Evolutionary conservation across 2,329 filamentous ascomycete genomes (phyloP).

Genomic region (Dothiorella sarmentorum): DNA sequence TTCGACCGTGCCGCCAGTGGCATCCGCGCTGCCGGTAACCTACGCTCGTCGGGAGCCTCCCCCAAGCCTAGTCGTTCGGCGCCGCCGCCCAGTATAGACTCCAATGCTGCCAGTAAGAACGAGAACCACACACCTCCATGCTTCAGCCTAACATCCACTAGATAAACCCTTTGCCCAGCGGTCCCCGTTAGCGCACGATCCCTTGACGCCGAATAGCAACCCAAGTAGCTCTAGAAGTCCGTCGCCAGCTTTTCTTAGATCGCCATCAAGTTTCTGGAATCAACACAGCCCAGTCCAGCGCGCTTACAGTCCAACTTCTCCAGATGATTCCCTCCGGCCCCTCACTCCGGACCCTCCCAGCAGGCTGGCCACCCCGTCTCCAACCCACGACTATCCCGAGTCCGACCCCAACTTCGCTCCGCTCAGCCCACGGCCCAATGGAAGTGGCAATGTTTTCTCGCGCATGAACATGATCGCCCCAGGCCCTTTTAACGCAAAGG

Average conservation of each 20-base stretch:
- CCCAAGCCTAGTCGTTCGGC: slow-evolving; percentile 45
- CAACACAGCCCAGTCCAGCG: slow-evolving; percentile 35
- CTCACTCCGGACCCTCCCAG: not conserved
- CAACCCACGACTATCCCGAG: slow-evolving; percentile 31
- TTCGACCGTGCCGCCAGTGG: slow-evolving; percentile 33
- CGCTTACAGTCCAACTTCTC: slow-evolving; percentile 32
- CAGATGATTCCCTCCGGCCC: slow-evolving; percentile 23
- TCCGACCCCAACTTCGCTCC: slow-evolving; percentile 44
- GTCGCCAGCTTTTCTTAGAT: slow-evolving; percentile 16
- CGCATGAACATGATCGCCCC: slow-evolving; percentile 65
- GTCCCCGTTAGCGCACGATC: slow-evolving; percentile 22
- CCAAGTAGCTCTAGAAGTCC: slow-evolving; percentile 27
- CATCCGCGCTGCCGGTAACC: slow-evolving; percentile 28
- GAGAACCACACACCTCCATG: not conserved
- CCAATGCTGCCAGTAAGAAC: slow-evolving; percentile 55
- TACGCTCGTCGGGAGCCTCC: slow-evolving; percentile 24
- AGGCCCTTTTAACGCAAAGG: slow-evolving; percentile 45
- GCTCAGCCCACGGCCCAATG: slow-evolving; percentile 46
- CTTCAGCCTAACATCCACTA: slow-evolving; percentile 18
- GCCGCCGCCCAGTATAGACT: slow-evolving; percentile 55
- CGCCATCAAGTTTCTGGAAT: slow-evolving; percentile 27
- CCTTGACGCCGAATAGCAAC: slow-evolving; percentile 27
- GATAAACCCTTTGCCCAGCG: slow-evolving; percentile 33
- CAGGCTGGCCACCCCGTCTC: slow-evolving; percentile 20
- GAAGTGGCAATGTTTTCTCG: slow-evolving; percentile 50